These are phyloP conservation scores for Begonia masoniana DNA, from an alignment of 306 rosid genomes.

Conservation along the genomic window DNA sequence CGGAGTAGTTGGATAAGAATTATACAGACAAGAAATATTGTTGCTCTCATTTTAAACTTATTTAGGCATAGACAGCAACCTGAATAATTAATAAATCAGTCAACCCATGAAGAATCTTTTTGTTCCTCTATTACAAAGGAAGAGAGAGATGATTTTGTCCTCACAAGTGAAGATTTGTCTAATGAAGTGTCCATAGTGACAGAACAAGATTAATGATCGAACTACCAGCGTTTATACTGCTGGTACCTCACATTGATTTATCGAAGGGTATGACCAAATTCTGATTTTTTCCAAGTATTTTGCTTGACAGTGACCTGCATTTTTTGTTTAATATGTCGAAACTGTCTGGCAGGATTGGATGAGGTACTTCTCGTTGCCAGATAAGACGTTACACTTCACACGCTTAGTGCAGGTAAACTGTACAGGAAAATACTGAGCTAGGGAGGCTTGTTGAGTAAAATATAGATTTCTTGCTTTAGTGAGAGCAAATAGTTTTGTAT, in stretches of 20 bases:
- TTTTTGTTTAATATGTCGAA: no score
- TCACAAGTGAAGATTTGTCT: background rate
- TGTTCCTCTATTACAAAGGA: background rate
- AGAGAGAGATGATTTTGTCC: background rate
- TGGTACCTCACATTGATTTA: background rate
- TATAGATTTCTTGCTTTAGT: background rate
- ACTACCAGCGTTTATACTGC: background rate
- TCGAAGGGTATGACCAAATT: no score
- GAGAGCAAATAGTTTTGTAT: background rate
- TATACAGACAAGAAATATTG: slow-evolving; percentile 11
- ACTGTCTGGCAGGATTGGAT: background rate
- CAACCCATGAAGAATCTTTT: background rate
- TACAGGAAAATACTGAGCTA: background rate
- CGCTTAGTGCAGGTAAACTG: background rate
- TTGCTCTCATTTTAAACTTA: slow-evolving; percentile 4
- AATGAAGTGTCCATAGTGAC: background rate
- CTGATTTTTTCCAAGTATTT: no score
- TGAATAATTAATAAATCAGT: background rate
- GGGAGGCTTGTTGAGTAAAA: background rate
- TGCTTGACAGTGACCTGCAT: no score
- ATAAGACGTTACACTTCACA: background rate
- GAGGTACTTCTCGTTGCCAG: background rate
- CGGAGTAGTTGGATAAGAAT: slow-evolving; percentile 38
- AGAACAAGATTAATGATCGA: background rate
- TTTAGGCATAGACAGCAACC: background rate